Percentiles rank a stretch among this genome's conserved stretches.
phyloP scores from a whole-genome alignment of 257 asterid species.

The Linaria vulgaris region DNA sequence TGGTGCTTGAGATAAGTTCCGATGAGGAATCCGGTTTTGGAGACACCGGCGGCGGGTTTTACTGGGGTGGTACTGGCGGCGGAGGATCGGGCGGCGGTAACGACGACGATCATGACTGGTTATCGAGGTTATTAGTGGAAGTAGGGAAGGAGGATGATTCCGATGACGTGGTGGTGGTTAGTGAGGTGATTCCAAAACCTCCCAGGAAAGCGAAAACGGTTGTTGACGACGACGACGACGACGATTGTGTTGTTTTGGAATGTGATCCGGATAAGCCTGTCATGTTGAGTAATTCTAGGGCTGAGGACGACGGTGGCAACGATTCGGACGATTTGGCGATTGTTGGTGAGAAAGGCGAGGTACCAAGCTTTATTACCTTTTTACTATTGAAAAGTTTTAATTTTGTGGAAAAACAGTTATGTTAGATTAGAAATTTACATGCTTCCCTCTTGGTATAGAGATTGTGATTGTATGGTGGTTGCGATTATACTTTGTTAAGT shows the following conservation, averaged over 20 bases:
- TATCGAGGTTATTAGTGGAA: slow-evolving; percentile 50
- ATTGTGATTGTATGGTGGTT: no score
- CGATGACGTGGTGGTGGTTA: slow-evolving; percentile 56
- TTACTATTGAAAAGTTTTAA: not conserved
- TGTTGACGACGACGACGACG: slow-evolving; percentile 46
- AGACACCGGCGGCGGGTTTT: slow-evolving; percentile 16
- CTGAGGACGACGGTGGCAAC: slow-evolving; percentile 20
- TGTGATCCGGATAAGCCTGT: slow-evolving; percentile 60
- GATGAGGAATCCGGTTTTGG: slow-evolving; percentile 64
- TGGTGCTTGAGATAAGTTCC: slow-evolving; percentile 63
- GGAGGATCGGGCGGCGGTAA: slow-evolving; percentile 38
- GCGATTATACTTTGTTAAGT: no score
- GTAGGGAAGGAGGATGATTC: slow-evolving; percentile 40
- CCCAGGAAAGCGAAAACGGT: slow-evolving; percentile 22
- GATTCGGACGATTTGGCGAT: slow-evolving; percentile 69
- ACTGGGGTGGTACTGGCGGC: slow-evolving; percentile 25
- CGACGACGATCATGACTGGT: slow-evolving; percentile 65
- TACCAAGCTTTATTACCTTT: slow-evolving; percentile 19
- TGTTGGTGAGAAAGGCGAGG: slow-evolving; percentile 88
- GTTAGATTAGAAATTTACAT: not conserved
- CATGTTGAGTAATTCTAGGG: slow-evolving; percentile 28
- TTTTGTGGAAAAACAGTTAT: no score
- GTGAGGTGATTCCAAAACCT: slow-evolving; percentile 38
- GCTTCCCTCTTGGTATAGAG: no score
- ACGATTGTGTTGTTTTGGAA: slow-evolving; percentile 78